Evolutionary conservation across 202 grass and related monocot species (phyloP).

Genomic region (Setaria italica): DNA sequence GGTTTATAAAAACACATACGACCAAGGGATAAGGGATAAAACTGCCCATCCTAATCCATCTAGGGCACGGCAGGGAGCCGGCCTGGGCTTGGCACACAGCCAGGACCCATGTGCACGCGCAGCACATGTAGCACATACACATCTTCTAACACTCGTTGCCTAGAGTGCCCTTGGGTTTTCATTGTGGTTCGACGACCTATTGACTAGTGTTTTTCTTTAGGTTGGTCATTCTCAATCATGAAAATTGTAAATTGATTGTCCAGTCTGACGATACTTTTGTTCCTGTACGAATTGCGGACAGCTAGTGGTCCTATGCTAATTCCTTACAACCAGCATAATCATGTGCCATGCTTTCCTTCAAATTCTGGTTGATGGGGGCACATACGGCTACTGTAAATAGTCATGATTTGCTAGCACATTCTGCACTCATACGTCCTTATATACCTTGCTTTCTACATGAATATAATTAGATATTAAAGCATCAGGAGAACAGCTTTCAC

Average conservation of each 20-base stretch:
- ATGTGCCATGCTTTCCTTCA: background rate
- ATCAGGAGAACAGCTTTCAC: background rate
- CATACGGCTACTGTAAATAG: conserved; percentile 3
- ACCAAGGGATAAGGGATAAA: too few species aligned
- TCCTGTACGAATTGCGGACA: conserved; percentile 14
- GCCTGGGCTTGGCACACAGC: too few species aligned
- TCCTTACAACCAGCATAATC: background rate
- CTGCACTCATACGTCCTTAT: background rate
- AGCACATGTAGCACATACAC: too few species aligned
- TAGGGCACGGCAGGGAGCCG: too few species aligned
- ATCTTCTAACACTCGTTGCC: background rate
- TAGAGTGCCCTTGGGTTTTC: background rate
- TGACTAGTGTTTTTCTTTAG: background rate
- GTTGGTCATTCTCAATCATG: background rate
- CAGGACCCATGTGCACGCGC: too few species aligned
- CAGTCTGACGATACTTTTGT: conserved; percentile 6
- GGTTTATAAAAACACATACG: too few species aligned
- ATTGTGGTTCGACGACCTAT: background rate
- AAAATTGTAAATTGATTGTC: background rate
- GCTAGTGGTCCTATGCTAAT: background rate
- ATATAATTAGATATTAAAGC: background rate
- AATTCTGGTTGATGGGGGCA: background rate
- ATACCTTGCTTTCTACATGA: background rate
- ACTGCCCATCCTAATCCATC: too few species aligned
- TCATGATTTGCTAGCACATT: background rate